Conservation (phyloP, 1,284 basidiomycete species). For the Earliella scabrosa region DNA sequence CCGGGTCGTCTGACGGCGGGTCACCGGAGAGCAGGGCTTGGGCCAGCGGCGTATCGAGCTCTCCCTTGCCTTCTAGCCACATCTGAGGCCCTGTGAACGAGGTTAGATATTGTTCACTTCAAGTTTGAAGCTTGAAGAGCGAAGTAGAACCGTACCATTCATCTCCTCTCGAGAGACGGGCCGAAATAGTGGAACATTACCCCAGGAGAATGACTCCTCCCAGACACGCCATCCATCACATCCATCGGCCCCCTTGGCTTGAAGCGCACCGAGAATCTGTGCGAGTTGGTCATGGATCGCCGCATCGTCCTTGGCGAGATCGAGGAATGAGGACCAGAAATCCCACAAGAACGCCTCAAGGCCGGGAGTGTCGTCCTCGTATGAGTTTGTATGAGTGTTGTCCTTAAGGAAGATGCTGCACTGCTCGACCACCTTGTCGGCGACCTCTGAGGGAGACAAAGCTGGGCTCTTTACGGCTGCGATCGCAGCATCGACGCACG, state of each 20-base stretch:
- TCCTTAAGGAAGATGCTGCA: background rate
- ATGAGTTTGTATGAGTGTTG: no score
- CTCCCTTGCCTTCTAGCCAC: background rate
- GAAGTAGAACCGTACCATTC: slow-evolving; percentile 8
- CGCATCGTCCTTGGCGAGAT: slow-evolving; percentile 2
- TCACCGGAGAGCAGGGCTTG: slow-evolving; percentile 8
- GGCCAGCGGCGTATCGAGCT: background rate
- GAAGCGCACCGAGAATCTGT: slow-evolving; percentile 9
- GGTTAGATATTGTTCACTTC: no score
- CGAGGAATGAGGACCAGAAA: slow-evolving; percentile 11
- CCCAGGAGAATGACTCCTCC: slow-evolving; percentile 10
- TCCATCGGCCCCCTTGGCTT: slow-evolving; percentile 8
- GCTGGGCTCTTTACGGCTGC: background rate
- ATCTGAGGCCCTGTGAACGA: background rate
- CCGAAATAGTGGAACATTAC: slow-evolving; percentile 13
- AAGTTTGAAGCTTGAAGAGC: no score
- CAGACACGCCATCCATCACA: slow-evolving; percentile 18
- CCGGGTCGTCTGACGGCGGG: background rate
- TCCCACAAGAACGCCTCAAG: slow-evolving; percentile 17
- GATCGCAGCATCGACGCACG: background rate
- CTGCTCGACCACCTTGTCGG: background rate
- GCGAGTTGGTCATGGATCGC: slow-evolving; percentile 11
- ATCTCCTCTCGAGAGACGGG: slow-evolving; percentile 11
- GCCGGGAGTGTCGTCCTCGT: slow-evolving; percentile 11
- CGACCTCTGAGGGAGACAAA: slow-evolving; percentile 3